phyloP scores from a whole-genome alignment of 179 eudicot species.

The Vitellaria paradoxa region DNA sequence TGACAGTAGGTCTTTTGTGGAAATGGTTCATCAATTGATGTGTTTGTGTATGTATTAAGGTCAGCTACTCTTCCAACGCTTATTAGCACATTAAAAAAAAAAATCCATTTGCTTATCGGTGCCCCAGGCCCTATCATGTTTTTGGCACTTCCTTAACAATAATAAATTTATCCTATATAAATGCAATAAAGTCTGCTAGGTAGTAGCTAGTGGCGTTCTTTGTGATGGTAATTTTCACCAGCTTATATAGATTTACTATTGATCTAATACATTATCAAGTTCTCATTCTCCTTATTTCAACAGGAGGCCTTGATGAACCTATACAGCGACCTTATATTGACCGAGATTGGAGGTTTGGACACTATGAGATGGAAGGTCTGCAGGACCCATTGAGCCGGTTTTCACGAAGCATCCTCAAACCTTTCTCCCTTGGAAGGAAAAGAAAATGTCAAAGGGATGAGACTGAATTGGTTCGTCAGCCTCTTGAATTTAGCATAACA shows the following conservation, averaged over 20 bases:
- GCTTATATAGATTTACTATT: neutral
- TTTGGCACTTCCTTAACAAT: neutral
- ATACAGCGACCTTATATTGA: constrained; percentile 56
- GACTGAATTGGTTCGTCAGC: constrained; percentile 43
- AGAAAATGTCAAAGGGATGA: constrained; percentile 35
- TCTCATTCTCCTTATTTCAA: constrained; percentile 11
- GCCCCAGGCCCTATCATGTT: no score
- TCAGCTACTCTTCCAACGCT: neutral
- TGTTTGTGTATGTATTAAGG: neutral
- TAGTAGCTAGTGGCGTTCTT: neutral
- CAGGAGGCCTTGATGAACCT: constrained; percentile 97
- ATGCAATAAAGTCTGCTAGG: neutral
- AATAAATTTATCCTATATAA: neutral
- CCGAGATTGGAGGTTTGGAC: constrained; percentile 97
- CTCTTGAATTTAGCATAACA: constrained; percentile 24
- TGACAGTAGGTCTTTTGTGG: neutral
- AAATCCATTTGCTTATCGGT: neutral
- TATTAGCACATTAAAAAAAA: no score
- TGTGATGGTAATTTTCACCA: neutral
- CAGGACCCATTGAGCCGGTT: constrained; percentile 87
- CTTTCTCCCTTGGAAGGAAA: constrained; percentile 41
- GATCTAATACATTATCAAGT: constrained; percentile 2
- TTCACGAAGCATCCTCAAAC: constrained; percentile 43
- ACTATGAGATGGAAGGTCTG: constrained; percentile 92
- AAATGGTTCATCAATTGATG: neutral